Evolutionary conservation across 164 flowering plant species (phyloP).

Genomic region (Aristolochia fimbriata): DNA sequence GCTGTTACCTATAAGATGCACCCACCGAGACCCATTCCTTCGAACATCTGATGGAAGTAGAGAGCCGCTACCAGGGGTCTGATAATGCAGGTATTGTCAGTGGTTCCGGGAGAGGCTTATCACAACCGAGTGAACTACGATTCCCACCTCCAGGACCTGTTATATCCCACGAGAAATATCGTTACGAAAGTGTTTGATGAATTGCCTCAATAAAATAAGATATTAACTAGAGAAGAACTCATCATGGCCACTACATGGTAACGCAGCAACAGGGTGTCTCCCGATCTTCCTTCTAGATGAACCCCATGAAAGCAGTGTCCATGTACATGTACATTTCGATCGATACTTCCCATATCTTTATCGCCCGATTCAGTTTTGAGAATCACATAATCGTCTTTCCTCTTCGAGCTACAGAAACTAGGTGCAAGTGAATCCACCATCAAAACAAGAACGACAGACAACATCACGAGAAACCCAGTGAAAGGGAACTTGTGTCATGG

Average conservation of each 20-base stretch:
- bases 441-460: slow-evolving; percentile 18
- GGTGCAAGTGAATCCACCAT: slow-evolving; percentile 28
- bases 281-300: background rate
- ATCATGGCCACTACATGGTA: slow-evolving; percentile 26
- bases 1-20: slow-evolving; percentile 5
- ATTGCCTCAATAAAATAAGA: background rate
- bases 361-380: background rate
- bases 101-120: slow-evolving; percentile 14
- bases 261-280: slow-evolving; percentile 11
- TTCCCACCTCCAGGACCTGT: slow-evolving; percentile 7
- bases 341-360: background rate
- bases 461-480: slow-evolving; percentile 20
- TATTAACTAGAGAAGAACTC: background rate
- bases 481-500: slow-evolving; percentile 28
- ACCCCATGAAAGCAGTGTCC: background rate
- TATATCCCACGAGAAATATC: background rate
- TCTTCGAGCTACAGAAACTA: slow-evolving; percentile 8
- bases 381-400: background rate
- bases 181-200: background rate
- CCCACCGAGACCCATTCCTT: slow-evolving; percentile 21
- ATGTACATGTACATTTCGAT: slow-evolving; percentile 8
- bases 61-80: slow-evolving; percentile 15
- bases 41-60: slow-evolving; percentile 19
- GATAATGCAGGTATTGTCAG: slow-evolving; percentile 11
- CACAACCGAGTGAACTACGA: slow-evolving; percentile 16